Conservation (phyloP, 2,329 filamentous ascomycete species). For the Ophiocordyceps camponoti-floridani region DNA sequence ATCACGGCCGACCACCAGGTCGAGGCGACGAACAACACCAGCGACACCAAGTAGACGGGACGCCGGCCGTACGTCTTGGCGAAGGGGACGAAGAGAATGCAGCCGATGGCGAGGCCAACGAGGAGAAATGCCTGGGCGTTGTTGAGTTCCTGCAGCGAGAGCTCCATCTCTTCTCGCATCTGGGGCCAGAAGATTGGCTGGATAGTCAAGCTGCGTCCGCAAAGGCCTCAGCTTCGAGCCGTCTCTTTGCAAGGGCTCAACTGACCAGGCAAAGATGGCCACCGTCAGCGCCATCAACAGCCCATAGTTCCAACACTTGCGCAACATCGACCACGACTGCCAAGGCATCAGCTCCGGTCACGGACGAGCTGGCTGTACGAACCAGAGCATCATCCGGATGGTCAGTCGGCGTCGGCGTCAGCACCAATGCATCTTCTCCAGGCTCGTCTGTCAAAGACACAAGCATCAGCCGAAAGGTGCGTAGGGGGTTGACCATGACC, state of each 20-base stretch:
- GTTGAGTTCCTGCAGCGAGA: constrained; percentile 9
- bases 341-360: not conserved
- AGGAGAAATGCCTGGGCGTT: constrained; percentile 11
- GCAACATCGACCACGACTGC: constrained; percentile 7
- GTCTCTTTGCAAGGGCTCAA: not conserved
- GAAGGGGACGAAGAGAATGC: constrained; percentile 16
- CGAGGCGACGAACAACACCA: constrained; percentile 6
- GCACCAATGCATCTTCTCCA: not conserved
- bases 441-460: not conserved
- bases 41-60: constrained; percentile 11
- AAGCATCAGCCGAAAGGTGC: not conserved
- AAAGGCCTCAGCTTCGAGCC: too few relatives aligned
- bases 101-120: constrained; percentile 14
- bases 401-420: not conserved
- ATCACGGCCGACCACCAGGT: constrained; percentile 9
- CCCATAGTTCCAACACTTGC: constrained; percentile 8
- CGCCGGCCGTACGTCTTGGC: constrained; percentile 16
- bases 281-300: constrained; percentile 7
- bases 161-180: constrained; percentile 7
- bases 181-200: constrained; percentile 8
- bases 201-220: not conserved
- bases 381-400: not conserved
- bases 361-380: not conserved
- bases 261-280: constrained; percentile 6
- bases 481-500: not conserved